phyloP scores from a whole-genome alignment of 139 green algal species.

The Chlamydomonas sphaeroides region DNA sequence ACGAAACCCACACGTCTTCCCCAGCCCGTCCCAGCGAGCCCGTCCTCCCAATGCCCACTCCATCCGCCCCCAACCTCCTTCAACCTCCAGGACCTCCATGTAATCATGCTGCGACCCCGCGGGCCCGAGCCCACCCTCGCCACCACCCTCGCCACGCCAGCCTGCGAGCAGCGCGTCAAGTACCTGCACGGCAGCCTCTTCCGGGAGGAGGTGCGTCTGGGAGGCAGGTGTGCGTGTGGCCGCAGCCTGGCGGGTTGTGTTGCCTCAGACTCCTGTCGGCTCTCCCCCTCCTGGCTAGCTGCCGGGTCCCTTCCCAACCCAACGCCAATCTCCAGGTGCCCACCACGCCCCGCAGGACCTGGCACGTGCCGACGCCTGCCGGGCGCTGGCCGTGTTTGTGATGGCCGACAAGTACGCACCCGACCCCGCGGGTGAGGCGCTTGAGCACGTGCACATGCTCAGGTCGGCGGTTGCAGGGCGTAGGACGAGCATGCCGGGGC shows the following conservation, averaged over 20 bases:
- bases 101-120: conserved; percentile 11
- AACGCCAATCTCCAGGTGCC: too few relatives aligned
- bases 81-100: conserved; percentile 44
- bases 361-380: conserved; percentile 2
- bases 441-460: too few relatives aligned
- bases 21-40: too few relatives aligned
- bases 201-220: conserved; percentile 19
- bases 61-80: neutral
- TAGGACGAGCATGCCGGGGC: too few relatives aligned
- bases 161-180: conserved; percentile 28
- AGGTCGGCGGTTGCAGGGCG: too few relatives aligned
- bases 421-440: too few relatives aligned
- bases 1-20: too few relatives aligned
- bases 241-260: too few relatives aligned
- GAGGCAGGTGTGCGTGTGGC: too few relatives aligned
- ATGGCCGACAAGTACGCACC: conserved; percentile 42
- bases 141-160: conserved; percentile 12
- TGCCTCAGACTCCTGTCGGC: too few relatives aligned
- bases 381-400: conserved; percentile 36
- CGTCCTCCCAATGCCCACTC: too few relatives aligned
- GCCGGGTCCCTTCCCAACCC: neutral
- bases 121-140: conserved; percentile 9
- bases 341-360: conserved; percentile 26
- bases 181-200: conserved; percentile 46
- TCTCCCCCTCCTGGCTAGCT: neutral